phyloP scores from a whole-genome alignment of 2,329 filamentous ascomycete species.

The Ophiostoma sp. region DNA sequence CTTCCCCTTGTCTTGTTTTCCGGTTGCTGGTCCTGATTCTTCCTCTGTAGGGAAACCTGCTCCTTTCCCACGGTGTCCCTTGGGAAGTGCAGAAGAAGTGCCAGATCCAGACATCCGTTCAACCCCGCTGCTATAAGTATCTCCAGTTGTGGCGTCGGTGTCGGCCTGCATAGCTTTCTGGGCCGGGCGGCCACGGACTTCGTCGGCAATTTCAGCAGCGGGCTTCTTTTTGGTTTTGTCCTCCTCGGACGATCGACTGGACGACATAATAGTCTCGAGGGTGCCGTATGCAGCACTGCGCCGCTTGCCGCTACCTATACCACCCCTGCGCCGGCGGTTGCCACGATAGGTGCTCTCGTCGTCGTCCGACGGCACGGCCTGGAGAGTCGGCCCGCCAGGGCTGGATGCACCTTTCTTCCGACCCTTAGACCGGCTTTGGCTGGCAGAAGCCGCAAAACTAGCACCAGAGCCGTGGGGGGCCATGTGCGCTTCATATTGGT shows the following conservation, averaged over 20 bases:
- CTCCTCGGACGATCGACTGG: constrained; percentile 59
- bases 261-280: constrained; percentile 62
- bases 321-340: constrained; percentile 37
- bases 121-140: constrained; percentile 25
- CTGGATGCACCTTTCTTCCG: not conserved
- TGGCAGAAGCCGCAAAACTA: constrained; percentile 48
- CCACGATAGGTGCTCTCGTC: constrained; percentile 39
- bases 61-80: not conserved
- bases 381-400: constrained; percentile 48
- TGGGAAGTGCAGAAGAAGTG: not conserved
- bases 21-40: not conserved
- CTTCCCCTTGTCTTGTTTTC: constrained; percentile 21
- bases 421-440: constrained; percentile 2
- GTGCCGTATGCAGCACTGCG: constrained; percentile 56
- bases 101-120: not conserved
- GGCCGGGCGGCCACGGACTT: constrained; percentile 46
- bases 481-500: constrained; percentile 62
- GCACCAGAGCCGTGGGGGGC: constrained; percentile 55
- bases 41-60: not conserved
- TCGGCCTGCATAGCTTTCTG: constrained; percentile 33
- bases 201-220: constrained; percentile 50
- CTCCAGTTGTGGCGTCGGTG: constrained; percentile 31
- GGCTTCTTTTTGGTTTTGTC: constrained; percentile 56
- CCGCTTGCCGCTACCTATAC: constrained; percentile 39
- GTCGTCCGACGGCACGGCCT: constrained; percentile 53